A percentile compares a stretch with the other conserved stretches of the same genome.
Conservation (phyloP, 2,329 filamentous ascomycete genomes). For the Sporothrix pallida region DNA sequence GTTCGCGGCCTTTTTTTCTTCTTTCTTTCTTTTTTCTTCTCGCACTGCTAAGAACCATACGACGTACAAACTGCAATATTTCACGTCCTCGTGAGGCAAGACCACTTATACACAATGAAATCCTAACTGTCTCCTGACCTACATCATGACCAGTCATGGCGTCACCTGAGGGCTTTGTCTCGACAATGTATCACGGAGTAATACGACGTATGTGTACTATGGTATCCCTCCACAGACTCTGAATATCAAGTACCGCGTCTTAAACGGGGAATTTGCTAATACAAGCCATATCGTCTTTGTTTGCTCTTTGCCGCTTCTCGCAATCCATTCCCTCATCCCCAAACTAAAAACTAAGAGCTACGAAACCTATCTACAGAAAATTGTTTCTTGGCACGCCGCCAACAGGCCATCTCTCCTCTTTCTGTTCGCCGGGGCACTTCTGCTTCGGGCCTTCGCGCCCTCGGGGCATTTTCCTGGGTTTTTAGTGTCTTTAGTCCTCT, state of each 20-base stretch:
- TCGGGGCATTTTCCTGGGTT: not conserved
- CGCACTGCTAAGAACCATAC: too few species aligned
- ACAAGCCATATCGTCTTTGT: too few species aligned
- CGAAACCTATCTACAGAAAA: not conserved
- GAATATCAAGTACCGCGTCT: too few species aligned
- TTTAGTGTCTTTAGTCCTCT: not conserved
- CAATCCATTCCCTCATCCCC: too few species aligned
- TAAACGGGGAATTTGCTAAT: too few species aligned
- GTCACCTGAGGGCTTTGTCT: not conserved
- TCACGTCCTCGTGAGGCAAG: not conserved
- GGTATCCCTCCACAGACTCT: too few species aligned
- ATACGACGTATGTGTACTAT: too few species aligned
- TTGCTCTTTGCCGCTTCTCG: too few species aligned
- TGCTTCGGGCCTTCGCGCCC: slow-evolving; percentile 6
- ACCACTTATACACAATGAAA: not conserved
- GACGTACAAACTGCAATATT: not conserved
- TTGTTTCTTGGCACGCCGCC: not conserved
- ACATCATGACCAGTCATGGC: not conserved
- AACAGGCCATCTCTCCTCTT: not conserved
- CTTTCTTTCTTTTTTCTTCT: too few species aligned
- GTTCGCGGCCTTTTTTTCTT: too few species aligned
- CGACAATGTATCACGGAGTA: too few species aligned
- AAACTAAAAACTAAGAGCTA: too few species aligned
- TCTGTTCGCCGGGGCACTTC: not conserved
- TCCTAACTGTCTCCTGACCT: not conserved